phyloP scores from a whole-genome alignment of 176 grass and related monocot species.

The Puya raimondii region DNA sequence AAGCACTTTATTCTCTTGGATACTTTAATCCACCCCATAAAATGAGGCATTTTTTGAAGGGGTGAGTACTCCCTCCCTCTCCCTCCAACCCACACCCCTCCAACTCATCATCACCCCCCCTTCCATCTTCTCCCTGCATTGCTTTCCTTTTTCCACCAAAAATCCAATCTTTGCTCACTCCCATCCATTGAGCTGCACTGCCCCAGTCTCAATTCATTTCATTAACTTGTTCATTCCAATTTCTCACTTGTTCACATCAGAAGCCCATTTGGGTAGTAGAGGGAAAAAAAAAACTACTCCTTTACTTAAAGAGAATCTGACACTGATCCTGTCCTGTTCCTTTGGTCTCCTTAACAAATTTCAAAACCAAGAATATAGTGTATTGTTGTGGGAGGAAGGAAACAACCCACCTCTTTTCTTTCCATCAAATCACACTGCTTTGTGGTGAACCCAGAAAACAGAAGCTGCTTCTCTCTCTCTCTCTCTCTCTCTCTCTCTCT shows the following conservation, averaged over 20 bases:
- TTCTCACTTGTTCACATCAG: constrained; percentile 5
- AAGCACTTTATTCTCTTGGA: too few relatives aligned
- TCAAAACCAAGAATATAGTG: constrained; percentile 5
- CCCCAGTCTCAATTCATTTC: constrained; percentile 18
- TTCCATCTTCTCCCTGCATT: constrained; percentile 13
- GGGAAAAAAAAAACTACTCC: constrained; percentile 13
- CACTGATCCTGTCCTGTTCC: constrained; percentile 16
- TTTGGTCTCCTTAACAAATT: constrained; percentile 2
- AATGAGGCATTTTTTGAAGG: neutral
- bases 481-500: constrained; percentile 4
- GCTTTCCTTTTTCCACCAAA: constrained; percentile 1
- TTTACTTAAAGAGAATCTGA: constrained; percentile 22
- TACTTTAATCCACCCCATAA: neutral
- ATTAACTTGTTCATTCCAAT: neutral
- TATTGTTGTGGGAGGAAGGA: constrained; percentile 14
- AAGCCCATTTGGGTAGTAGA: constrained; percentile 5
- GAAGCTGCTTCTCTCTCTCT: constrained; percentile 41
- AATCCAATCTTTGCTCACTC: constrained; percentile 47
- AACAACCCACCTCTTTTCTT: constrained; percentile 22
- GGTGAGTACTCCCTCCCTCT: too few relatives aligned
- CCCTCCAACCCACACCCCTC: too few relatives aligned
- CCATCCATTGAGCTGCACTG: constrained; percentile 17
- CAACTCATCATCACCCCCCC: too few relatives aligned
- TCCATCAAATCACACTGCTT: constrained; percentile 60
- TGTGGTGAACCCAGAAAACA: constrained; percentile 29